phyloP scores from a whole-genome alignment of 345 rosid genomes.

The Melastoma malabathricum region DNA sequence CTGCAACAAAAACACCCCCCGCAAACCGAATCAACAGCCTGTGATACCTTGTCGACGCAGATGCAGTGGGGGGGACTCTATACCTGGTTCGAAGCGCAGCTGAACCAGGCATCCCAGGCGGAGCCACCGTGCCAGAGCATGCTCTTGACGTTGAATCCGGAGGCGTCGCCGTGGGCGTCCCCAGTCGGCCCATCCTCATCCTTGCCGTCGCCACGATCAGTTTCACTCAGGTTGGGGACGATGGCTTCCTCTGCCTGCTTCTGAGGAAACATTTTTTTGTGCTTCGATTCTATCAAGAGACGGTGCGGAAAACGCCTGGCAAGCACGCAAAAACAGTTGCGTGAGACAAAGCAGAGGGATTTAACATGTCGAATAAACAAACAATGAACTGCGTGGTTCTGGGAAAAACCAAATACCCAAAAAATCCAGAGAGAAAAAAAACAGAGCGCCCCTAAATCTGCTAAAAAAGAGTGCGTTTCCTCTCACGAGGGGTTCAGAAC shows the following conservation, averaged over 20 bases:
- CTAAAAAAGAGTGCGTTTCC: no score
- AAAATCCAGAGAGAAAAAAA: no score
- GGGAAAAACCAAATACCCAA: no score
- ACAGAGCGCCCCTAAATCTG: no score
- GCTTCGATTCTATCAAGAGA: neutral
- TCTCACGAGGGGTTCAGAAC: no score
- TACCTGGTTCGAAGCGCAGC: slow-evolving; percentile 97
- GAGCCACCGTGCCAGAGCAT: slow-evolving; percentile 98
- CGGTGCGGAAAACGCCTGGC: no score
- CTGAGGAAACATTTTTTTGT: slow-evolving; percentile 51
- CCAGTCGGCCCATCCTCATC: slow-evolving; percentile 22
- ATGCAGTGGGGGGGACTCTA: neutral
- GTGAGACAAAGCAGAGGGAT: no score
- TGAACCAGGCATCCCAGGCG: slow-evolving; percentile 99
- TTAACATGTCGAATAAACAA: no score
- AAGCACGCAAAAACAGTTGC: no score
- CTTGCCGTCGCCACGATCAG: slow-evolving; percentile 20
- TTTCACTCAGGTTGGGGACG: slow-evolving; percentile 43
- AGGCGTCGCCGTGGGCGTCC: slow-evolving; percentile 16
- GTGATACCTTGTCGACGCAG: no score
- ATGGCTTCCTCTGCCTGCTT: slow-evolving; percentile 92
- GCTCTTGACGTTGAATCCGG: slow-evolving; percentile 43
- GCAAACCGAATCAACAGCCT: neutral
- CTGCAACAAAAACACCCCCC: slow-evolving; percentile 12
- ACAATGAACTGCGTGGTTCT: no score